Conservation (phyloP, 768 basidiomycete species). For the Mycena venus region DNA sequence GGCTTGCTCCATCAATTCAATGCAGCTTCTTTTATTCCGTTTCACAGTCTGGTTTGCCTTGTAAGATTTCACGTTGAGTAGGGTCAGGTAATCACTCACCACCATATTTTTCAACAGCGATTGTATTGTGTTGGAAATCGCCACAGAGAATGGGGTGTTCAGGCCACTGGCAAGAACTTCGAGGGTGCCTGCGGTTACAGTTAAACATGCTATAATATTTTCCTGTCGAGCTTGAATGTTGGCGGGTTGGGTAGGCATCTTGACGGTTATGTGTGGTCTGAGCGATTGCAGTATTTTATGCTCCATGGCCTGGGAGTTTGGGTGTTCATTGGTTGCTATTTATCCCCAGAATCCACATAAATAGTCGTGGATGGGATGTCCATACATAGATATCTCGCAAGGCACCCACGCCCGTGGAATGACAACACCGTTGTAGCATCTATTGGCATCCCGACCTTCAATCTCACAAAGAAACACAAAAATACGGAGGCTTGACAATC, state of each 20-base stretch:
- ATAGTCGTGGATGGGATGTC: no score
- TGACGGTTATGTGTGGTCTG: neutral
- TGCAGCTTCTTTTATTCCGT: neutral
- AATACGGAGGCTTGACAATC: no score
- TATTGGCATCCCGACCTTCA: no score
- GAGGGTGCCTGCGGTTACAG: no score
- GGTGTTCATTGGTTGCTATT: neutral
- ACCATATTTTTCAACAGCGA: neutral
- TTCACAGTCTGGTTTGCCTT: neutral
- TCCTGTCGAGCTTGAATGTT: no score
- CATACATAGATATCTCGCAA: no score
- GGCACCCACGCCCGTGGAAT: no score
- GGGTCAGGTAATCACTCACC: neutral
- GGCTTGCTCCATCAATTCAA: neutral
- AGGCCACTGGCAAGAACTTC: neutral
- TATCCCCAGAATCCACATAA: neutral
- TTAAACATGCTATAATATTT: no score
- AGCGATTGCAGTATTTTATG: no score
- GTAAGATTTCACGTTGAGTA: neutral
- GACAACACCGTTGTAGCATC: no score
- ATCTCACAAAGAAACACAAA: no score
- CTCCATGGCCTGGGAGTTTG: neutral
- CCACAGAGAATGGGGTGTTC: neutral
- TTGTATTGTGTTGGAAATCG: neutral
- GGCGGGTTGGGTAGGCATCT: neutral